phyloP scores from a whole-genome alignment of 257 asterid species.

The Knoxia roxburghii region DNA sequence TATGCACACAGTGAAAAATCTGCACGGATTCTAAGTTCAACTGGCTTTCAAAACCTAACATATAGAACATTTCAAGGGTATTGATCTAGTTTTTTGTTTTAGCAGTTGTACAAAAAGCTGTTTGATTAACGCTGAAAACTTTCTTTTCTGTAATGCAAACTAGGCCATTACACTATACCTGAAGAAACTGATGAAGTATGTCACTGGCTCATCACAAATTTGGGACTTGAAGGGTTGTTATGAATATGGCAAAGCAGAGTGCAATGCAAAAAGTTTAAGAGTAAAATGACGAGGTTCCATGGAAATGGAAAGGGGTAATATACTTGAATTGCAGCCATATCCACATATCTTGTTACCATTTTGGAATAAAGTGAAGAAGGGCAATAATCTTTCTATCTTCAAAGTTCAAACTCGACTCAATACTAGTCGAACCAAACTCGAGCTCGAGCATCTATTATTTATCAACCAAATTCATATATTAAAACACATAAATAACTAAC shows the following conservation, averaged over 20 bases:
- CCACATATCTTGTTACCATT: too few relatives aligned
- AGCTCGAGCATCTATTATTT: too few relatives aligned
- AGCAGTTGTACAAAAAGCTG: background rate
- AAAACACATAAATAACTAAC: too few relatives aligned
- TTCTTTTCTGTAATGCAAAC: constrained; percentile 30
- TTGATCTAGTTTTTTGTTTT: background rate
- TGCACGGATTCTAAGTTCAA: constrained; percentile 35
- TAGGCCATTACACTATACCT: constrained; percentile 71
- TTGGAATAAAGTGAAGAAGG: background rate
- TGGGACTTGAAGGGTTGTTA: constrained; percentile 50
- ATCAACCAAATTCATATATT: too few relatives aligned
- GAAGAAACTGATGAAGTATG: constrained; percentile 65
- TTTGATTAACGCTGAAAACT: background rate
- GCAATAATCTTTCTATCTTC: background rate
- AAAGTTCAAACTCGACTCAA: too few relatives aligned
- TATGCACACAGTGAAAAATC: constrained; percentile 64
- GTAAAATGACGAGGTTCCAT: too few relatives aligned
- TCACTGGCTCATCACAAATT: constrained; percentile 42
- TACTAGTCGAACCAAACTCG: too few relatives aligned
- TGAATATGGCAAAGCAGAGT: constrained; percentile 3
- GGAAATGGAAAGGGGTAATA: too few relatives aligned
- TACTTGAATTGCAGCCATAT: background rate
- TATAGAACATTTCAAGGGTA: constrained; percentile 68
- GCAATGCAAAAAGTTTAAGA: constrained; percentile 8
- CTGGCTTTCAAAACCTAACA: constrained; percentile 55